Base-by-base conservation (phyloP, 306 rosid genomes). In the Dalbergia oliveri region DNA sequence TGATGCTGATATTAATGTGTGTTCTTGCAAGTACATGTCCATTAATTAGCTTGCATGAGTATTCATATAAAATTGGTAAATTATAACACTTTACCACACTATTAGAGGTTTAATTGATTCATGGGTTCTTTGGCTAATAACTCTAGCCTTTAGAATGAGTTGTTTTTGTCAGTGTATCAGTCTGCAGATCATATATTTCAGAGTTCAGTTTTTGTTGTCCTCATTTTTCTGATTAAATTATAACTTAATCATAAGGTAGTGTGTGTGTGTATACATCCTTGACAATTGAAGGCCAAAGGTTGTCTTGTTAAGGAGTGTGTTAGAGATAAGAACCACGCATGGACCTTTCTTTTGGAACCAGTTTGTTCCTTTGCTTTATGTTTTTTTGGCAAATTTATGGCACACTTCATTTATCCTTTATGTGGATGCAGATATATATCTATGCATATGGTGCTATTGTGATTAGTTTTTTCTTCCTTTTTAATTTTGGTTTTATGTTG, bases 1-100 rank as follows among this genome's bases (percentile, higher is more conserved):
- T 44, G 19, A 14, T 74, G 15, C 37, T 77, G 70, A 53, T 58
- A 31, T 76, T 57, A 12, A 66, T 76, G 59, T 71, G 63, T 58
- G 49, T 39, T 61, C 51, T 13, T 75, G 63, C 34, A 41, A 68
- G 41, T 31, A 66, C 18, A 14, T 51, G 26, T 73, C 41, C 3
- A 0, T 50, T 8, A 49, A 57, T 76, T 71, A 57, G 33, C 67
- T 16, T 13, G 15, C 35, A 37, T 15, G 47, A 80, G 64, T 71
- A 56, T 65, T 31, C 57, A 45, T 56, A 9, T 70, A 58, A 61
- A 39, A 12, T 64, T 65, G 39, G 50, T 69, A 50, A n/a, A 62
- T n/a, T 45, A 69, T 16, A 13, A 9, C n/a, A 16, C 8, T 64
- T 73, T 18, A 51, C 4, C 54, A 4, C 63, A 41, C 39, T 19